Percentiles rank a stretch among this genome's conserved stretches.
Conservation (phyloP, 345 rosid genomes). For the Pseudoturritis turrita region DNA sequence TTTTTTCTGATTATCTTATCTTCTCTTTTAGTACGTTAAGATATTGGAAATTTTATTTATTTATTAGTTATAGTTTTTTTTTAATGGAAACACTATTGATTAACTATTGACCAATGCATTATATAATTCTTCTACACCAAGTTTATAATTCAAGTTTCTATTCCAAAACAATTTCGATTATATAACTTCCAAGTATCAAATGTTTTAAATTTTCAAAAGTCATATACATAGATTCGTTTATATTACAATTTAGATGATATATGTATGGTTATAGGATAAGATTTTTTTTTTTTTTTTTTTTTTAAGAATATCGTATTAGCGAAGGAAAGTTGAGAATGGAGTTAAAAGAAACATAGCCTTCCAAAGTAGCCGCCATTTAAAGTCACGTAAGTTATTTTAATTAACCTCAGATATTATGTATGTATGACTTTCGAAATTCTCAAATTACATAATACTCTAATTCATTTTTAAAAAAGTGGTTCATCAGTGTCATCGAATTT, state of each 20-base stretch:
- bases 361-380: slow-evolving; percentile 24
- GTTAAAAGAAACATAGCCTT: slow-evolving; percentile 18
- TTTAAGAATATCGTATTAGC: background rate
- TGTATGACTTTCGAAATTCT: background rate
- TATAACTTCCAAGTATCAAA: background rate
- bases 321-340: background rate
- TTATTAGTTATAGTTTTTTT: no score
- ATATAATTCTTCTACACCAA: no score
- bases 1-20: background rate
- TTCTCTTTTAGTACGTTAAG: background rate
- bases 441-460: background rate
- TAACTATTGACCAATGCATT: no score
- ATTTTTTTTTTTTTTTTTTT: no score
- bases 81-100: no score
- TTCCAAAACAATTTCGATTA: no score
- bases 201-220: background rate
- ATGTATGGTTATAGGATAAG: background rate
- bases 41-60: no score
- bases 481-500: background rate
- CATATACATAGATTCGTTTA: background rate
- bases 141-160: no score
- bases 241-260: background rate
- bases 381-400: slow-evolving; percentile 11
- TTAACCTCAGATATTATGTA: background rate
- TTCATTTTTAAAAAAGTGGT: background rate